These are phyloP conservation scores for Aspergillus texensis DNA, from an alignment of 2,329 filamentous ascomycete genomes.

Conservation along the genomic window DNA sequence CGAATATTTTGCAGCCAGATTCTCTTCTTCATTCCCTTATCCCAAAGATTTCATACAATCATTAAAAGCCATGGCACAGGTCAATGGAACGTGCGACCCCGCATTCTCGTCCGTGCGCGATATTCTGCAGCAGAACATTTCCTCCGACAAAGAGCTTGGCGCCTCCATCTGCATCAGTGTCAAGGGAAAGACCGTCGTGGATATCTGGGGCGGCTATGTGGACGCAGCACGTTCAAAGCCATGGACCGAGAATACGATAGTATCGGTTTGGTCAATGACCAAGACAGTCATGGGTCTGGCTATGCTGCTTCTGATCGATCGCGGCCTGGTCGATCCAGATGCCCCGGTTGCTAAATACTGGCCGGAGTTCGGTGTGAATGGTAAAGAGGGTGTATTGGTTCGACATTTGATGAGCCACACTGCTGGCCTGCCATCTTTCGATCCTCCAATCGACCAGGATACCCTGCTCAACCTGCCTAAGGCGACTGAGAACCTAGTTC, in stretches of 20 bases:
- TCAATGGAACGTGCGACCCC: constrained; percentile 42
- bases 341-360: constrained; percentile 48
- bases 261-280: constrained; percentile 45
- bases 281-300: constrained; percentile 45
- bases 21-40: background rate
- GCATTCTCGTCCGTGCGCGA: constrained; percentile 40
- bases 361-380: constrained; percentile 50
- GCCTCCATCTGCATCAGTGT: constrained; percentile 49
- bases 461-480: constrained; percentile 36
- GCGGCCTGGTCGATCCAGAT: constrained; percentile 40
- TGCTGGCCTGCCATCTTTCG: constrained; percentile 39
- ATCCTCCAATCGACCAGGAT: constrained; percentile 30
- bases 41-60: background rate
- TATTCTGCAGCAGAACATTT: constrained; percentile 39
- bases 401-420: constrained; percentile 48
- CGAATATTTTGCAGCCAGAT: background rate
- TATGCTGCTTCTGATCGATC: constrained; percentile 43
- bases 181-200: constrained; percentile 46
- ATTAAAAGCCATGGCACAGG: constrained; percentile 20
- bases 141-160: constrained; percentile 46
- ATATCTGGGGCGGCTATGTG: constrained; percentile 49
- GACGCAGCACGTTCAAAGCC: constrained; percentile 32
- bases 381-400: constrained; percentile 45
- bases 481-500: constrained; percentile 39
- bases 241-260: constrained; percentile 47